These are phyloP conservation scores for Carnegiea gigantea DNA, from an alignment of 179 eudicot species.

Conservation along the genomic window DNA sequence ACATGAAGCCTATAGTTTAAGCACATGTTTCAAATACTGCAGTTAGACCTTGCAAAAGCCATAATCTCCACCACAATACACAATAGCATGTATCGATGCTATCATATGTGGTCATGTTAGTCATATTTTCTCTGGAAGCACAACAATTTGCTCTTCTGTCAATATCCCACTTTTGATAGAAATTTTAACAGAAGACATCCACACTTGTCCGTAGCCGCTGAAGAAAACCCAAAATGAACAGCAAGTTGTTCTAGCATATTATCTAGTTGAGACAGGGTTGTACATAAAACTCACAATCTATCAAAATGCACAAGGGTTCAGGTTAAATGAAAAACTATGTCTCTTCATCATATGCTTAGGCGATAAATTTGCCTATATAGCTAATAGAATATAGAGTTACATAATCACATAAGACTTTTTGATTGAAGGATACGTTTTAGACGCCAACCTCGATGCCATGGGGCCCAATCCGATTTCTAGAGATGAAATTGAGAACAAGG, in stretches of 20 bases:
- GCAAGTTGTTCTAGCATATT: background rate
- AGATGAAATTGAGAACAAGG: slow-evolving; percentile 68
- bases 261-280: background rate
- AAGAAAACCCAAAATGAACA: background rate
- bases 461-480: slow-evolving; percentile 83
- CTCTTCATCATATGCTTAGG: too few species aligned
- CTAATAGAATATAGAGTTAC: background rate
- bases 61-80: background rate
- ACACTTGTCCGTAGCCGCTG: background rate
- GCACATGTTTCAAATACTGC: background rate
- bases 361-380: background rate
- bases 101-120: too few species aligned
- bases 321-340: background rate
- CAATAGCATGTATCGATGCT: background rate
- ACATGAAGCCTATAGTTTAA: too few species aligned
- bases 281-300: background rate
- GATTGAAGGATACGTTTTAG: background rate
- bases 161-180: background rate
- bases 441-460: slow-evolving; percentile 78
- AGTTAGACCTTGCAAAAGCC: background rate
- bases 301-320: background rate
- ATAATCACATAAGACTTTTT: background rate
- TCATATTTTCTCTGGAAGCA: background rate
- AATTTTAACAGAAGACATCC: background rate
- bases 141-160: background rate